Conservation (phyloP, 768 basidiomycete genomes). For the Boletellus ananas region DNA sequence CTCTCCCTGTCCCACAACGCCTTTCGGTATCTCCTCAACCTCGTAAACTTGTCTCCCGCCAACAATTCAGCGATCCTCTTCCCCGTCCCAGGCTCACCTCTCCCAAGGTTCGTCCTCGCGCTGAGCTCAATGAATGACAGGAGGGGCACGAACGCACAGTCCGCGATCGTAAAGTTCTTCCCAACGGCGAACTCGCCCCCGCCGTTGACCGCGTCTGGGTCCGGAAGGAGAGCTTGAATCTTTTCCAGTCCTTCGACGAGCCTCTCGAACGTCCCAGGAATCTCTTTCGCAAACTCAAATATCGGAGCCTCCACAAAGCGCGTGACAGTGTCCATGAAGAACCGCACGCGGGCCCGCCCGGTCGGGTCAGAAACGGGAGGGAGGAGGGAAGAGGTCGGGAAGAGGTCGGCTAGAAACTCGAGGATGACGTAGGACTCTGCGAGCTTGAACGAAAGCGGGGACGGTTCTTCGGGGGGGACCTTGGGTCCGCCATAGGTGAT, state of each 20-base stretch:
- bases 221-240: slow-evolving; percentile 5
- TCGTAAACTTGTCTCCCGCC: slow-evolving; percentile 40
- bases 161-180: slow-evolving; percentile 53
- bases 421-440: slow-evolving; percentile 62
- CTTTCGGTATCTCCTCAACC: slow-evolving; percentile 45
- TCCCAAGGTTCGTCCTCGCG: slow-evolving; percentile 48
- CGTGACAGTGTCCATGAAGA: slow-evolving; percentile 55
- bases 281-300: slow-evolving; percentile 29
- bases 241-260: slow-evolving; percentile 1
- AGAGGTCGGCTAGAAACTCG: slow-evolving; percentile 63
- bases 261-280: background rate
- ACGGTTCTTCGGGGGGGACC: slow-evolving; percentile 50
- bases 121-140: slow-evolving; percentile 41
- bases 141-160: slow-evolving; percentile 55
- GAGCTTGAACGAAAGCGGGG: slow-evolving; percentile 54
- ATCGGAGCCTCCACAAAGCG: slow-evolving; percentile 40
- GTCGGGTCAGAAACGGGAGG: slow-evolving; percentile 46
- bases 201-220: slow-evolving; percentile 40
- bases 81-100: slow-evolving; percentile 45
- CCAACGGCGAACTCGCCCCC: slow-evolving; percentile 34
- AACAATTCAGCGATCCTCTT: slow-evolving; percentile 40
- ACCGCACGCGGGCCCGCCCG: slow-evolving; percentile 51
- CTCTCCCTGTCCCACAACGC: slow-evolving; percentile 41
- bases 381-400: slow-evolving; percentile 42
- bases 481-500: slow-evolving; percentile 58